Percentiles rank a stretch among this genome's conserved stretches.
These are phyloP conservation scores for Sclerospora graminicola DNA, from an alignment of 352 stramenopile genomes.

Conservation along the genomic window DNA sequence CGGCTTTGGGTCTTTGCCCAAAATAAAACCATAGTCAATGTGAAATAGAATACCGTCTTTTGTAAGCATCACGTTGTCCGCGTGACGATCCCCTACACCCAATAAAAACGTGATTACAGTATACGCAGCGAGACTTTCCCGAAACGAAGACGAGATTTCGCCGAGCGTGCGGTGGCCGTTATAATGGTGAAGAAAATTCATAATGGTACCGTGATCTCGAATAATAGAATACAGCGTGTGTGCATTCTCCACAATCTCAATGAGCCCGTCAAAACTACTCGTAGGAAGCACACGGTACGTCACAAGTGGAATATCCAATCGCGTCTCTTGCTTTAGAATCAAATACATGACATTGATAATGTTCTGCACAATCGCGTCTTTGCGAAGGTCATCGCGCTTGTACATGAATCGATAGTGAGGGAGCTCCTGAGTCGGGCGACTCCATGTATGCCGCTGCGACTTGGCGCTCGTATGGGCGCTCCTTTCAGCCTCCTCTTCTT, in stretches of 20 bases:
- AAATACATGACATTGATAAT: slow-evolving; percentile 87
- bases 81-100: slow-evolving; percentile 97
- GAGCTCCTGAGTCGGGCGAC: slow-evolving; percentile 19
- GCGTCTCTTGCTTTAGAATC: slow-evolving; percentile 78
- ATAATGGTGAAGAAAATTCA: slow-evolving; percentile 82
- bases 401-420: slow-evolving; percentile 79
- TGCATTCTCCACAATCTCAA: slow-evolving; percentile 82
- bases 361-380: slow-evolving; percentile 80
- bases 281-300: slow-evolving; percentile 82
- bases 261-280: slow-evolving; percentile 75
- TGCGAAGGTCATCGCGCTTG: slow-evolving; percentile 79
- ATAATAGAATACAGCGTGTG: slow-evolving; percentile 83
- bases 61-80: slow-evolving; percentile 99
- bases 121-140: slow-evolving; percentile 94
- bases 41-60: slow-evolving; percentile 97
- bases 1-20: slow-evolving; percentile 97
- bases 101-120: slow-evolving; percentile 99
- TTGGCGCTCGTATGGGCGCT: slow-evolving; percentile 14
- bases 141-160: slow-evolving; percentile 77
- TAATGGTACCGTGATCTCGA: slow-evolving; percentile 66
- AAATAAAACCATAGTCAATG: slow-evolving; percentile 99
- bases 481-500: slow-evolving; percentile 52
- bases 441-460: slow-evolving; percentile 28
- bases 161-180: slow-evolving; percentile 78
- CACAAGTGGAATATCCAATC: slow-evolving; percentile 67